These are phyloP conservation scores for Scutellaria barbata DNA, from an alignment of 257 asterid genomes.

Conservation along the genomic window DNA sequence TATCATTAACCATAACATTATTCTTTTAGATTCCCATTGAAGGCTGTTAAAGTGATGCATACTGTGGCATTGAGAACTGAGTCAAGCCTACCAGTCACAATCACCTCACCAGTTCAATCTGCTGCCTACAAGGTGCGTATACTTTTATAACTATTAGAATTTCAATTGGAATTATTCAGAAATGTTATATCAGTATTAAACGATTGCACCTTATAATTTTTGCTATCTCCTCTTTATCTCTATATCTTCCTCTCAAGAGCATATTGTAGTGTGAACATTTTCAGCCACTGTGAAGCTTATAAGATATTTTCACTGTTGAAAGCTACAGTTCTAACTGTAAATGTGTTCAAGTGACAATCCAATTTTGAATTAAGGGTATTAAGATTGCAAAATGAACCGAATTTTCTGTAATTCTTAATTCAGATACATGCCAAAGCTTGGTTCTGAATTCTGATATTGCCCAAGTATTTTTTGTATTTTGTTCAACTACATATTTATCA, in stretches of 20 bases:
- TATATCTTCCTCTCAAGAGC: slow-evolving; percentile 4
- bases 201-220: neutral
- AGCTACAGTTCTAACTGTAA: neutral
- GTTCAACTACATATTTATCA: neutral
- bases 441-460: neutral
- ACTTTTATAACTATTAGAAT: neutral
- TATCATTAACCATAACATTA: slow-evolving; percentile 2
- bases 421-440: neutral
- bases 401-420: neutral
- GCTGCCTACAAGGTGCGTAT: slow-evolving; percentile 60
- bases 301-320: neutral
- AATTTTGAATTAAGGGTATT: neutral
- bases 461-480: neutral
- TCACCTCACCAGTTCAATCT: slow-evolving; percentile 49
- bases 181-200: slow-evolving; percentile 3
- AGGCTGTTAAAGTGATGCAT: slow-evolving; percentile 97
- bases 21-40: slow-evolving; percentile 73
- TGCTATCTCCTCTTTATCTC: slow-evolving; percentile 12
- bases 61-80: slow-evolving; percentile 91
- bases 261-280: neutral
- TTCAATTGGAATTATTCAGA: neutral
- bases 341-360: neutral
- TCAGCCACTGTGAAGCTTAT: neutral
- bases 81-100: slow-evolving; percentile 52
- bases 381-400: neutral